Conservation (phyloP, 2,329 filamentous ascomycete species). For the Beauveria sp. region DNA sequence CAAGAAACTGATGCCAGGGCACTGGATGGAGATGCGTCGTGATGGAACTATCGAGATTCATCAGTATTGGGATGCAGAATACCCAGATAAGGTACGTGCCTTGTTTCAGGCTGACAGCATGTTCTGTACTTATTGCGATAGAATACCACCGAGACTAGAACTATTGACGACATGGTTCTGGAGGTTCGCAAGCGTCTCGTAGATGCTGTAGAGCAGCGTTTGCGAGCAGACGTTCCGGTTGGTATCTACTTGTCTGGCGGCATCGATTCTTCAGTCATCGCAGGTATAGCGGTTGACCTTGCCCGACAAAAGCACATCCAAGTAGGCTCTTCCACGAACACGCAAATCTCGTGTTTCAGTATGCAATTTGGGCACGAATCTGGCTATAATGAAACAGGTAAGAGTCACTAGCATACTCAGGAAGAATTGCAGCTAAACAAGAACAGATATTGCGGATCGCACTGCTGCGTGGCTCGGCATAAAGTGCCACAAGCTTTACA, state of each 20-base stretch:
- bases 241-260: constrained; percentile 52
- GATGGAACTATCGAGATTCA: constrained; percentile 31
- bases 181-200: constrained; percentile 41
- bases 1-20: constrained; percentile 33
- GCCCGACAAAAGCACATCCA: constrained; percentile 35
- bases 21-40: constrained; percentile 30
- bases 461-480: constrained; percentile 27
- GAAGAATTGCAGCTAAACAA: not conserved
- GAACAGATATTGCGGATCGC: constrained; percentile 22
- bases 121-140: not conserved
- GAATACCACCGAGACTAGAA: not conserved
- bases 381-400: not conserved
- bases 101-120: not conserved
- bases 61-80: constrained; percentile 47
- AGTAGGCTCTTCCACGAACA: not conserved
- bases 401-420: not conserved
- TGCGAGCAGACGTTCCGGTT: constrained; percentile 50
- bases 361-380: not conserved
- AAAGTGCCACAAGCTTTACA: constrained; percentile 18
- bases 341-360: not conserved
- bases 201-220: constrained; percentile 43
- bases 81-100: constrained; percentile 38
- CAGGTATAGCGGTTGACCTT: constrained; percentile 47
- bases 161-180: constrained; percentile 40
- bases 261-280: constrained; percentile 49